Base-by-base conservation (phyloP, 208 protist genomes). In the Wallacemonas sp. region DNA sequence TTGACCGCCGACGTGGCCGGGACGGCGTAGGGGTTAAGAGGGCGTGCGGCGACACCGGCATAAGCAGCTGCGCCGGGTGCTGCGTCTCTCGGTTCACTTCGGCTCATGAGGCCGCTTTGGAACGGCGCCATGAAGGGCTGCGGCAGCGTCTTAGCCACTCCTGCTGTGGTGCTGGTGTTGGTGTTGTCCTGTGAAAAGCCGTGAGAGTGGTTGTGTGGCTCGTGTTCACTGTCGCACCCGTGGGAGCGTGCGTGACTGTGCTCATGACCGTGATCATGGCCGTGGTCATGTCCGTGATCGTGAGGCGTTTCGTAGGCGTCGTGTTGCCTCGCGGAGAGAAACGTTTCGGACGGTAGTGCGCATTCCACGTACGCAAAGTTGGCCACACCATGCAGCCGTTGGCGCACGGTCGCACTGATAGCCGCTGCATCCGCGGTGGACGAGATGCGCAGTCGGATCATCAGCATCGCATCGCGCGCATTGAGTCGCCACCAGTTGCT, bases 331-430 rank as follows among this genome's bases (percentile, higher is more conserved):
- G 47, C 8, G 9, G 38, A 65, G 54, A 34, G 46, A 19, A 48
- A 52, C 30, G 17, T 6, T 24, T 39, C 44, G 19, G 48, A 57
- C 65, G 8, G 65, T 47, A 0, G 58, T 34, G 52, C 80, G 76
- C 74, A 87, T 67, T 93, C 83, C 41, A 93, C 83, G 61, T 88
- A 87, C 17, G 83, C 76, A 41, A 80, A 65, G 12, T 54, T 78
- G 19, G 75, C 78, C 16, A 90, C 58, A 3, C 69, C 52, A 29
- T 72, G n/a, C 14, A 90, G 56, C 19, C 73, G 61, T 17, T 66
- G 38, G 11, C 78, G 83, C 47, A 65, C 78, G 30, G 68, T 67
- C 1, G 23, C 36, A 0, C 74, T 74, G 1, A 90, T 74, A 17
- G 61, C 49, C 26, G 70, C 34, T 4, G 74, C 69, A 56, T 93